A percentile compares a stretch with the other conserved stretches of the same genome.
Conservation (phyloP, 768 basidiomycete genomes). For the Termitomyces sp. region DNA sequence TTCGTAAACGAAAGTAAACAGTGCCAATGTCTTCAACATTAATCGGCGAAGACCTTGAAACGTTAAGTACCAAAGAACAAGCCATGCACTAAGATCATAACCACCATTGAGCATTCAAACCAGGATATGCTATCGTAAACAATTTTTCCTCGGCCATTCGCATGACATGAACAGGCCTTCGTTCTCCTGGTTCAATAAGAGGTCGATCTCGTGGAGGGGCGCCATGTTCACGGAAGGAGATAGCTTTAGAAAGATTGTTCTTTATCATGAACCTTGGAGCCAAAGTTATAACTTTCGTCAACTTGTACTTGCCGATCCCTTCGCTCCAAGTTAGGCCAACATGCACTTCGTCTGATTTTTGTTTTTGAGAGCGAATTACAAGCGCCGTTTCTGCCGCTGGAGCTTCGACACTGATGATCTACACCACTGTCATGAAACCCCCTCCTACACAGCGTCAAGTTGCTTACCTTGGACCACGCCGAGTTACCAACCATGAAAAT, state of each 20-base stretch:
- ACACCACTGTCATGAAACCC: not conserved
- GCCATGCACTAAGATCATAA: not conserved
- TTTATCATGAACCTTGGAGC: constrained; percentile 88
- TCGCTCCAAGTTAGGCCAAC: constrained; percentile 89
- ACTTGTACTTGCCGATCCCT: constrained; percentile 95
- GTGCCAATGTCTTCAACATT: constrained; percentile 88
- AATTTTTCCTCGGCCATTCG: constrained; percentile 65
- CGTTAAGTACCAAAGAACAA: not conserved
- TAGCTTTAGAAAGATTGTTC: constrained; percentile 63
- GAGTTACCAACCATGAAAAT: constrained; percentile 78
- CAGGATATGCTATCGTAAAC: constrained; percentile 82
- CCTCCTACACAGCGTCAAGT: not conserved
- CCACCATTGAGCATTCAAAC: constrained; percentile 78
- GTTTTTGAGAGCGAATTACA: constrained; percentile 57
- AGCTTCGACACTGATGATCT: constrained; percentile 80
- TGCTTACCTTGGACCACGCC: constrained; percentile 77
- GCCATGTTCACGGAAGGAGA: constrained; percentile 86
- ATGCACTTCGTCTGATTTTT: constrained; percentile 65
- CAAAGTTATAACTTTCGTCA: constrained; percentile 89
- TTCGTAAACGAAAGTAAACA: constrained; percentile 66
- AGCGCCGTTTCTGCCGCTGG: constrained; percentile 87
- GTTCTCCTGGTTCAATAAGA: constrained; percentile 61
- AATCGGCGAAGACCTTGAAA: constrained; percentile 82
- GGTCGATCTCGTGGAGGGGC: constrained; percentile 58
- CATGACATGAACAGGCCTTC: constrained; percentile 62